Evolutionary conservation across 768 basidiomycete species (phyloP).

Genomic region (Dendrothele bispora): DNA sequence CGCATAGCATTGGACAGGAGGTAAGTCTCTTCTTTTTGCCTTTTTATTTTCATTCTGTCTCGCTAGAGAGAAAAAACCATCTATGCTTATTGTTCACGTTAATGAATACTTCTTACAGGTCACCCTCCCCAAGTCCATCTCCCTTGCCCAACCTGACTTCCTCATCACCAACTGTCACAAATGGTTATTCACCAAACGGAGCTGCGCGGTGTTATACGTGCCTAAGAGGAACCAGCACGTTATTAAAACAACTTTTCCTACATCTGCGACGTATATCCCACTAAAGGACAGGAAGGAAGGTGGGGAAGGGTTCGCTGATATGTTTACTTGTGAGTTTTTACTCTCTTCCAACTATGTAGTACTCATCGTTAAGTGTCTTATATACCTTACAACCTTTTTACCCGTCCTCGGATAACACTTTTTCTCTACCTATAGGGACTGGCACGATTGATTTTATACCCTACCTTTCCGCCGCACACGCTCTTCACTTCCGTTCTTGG

Average conservation of each 20-base stretch:
- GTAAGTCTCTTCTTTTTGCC: too few species aligned
- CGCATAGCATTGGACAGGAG: slow-evolving; percentile 64
- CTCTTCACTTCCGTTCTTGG: slow-evolving; percentile 69
- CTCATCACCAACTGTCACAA: slow-evolving; percentile 70
- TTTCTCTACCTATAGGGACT: too few species aligned
- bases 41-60: too few species aligned
- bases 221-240: slow-evolving; percentile 45
- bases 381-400: background rate
- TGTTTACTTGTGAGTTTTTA: slow-evolving; percentile 44
- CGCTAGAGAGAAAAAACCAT: too few species aligned
- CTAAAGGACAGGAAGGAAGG: slow-evolving; percentile 37
- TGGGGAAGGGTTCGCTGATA: too few species aligned
- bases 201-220: slow-evolving; percentile 45
- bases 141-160: slow-evolving; percentile 50
- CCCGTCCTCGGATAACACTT: too few species aligned
- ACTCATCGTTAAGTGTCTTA: slow-evolving; percentile 37
- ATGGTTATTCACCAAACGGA: slow-evolving; percentile 60
- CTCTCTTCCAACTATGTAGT: slow-evolving; percentile 50
- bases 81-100: too few species aligned
- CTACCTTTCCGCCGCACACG: slow-evolving; percentile 53
- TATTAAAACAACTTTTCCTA: slow-evolving; percentile 60
- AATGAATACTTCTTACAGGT: background rate
- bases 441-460: slow-evolving; percentile 60
- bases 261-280: slow-evolving; percentile 50
- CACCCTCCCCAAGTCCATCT: slow-evolving; percentile 20